phyloP scores from a whole-genome alignment of 768 basidiomycete species.

The Lactarius evosmus region DNA sequence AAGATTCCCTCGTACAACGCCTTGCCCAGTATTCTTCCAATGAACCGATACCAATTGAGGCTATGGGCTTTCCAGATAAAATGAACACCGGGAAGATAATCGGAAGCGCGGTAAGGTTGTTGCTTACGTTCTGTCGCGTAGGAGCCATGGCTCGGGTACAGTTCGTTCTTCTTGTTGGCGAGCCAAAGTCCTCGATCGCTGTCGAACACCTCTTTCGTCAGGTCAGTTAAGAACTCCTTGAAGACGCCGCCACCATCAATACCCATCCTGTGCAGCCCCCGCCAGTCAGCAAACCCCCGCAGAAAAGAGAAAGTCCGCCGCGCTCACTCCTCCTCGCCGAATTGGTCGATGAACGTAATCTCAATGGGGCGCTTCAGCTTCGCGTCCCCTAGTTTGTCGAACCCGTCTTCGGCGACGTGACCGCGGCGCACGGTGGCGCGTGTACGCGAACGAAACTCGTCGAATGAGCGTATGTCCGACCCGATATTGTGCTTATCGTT shows the following conservation, averaged over 20 bases:
- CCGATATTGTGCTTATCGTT: conserved; percentile 47
- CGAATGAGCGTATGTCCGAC: conserved; percentile 17
- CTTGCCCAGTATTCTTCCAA: conserved; percentile 92
- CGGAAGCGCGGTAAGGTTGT: neutral
- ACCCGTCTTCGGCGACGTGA: conserved; percentile 86
- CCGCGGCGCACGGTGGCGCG: conserved; percentile 64
- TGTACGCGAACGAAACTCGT: conserved; percentile 24
- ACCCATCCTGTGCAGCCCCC: conserved; percentile 55
- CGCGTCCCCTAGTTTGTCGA: conserved; percentile 72
- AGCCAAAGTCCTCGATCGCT: conserved; percentile 93
- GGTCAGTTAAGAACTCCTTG: conserved; percentile 94
- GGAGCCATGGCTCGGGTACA: conserved; percentile 91
- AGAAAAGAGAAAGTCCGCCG: neutral
- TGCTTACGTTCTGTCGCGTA: conserved; percentile 83
- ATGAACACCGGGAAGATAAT: conserved; percentile 4
- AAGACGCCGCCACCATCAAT: conserved; percentile 98
- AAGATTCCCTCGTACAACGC: conserved; percentile 96
- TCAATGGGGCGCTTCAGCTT: conserved; percentile 80
- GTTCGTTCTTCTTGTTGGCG: conserved; percentile 82
- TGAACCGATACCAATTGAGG: conserved; percentile 88
- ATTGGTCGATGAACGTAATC: conserved; percentile 92
- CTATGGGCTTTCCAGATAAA: conserved; percentile 56
- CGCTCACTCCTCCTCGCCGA: conserved; percentile 77
- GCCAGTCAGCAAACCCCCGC: neutral
- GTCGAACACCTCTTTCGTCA: conserved; percentile 94